These are phyloP conservation scores for Kazachstania africana DNA, from an alignment of 805 yeast genomes.

Conservation along the genomic window DNA sequence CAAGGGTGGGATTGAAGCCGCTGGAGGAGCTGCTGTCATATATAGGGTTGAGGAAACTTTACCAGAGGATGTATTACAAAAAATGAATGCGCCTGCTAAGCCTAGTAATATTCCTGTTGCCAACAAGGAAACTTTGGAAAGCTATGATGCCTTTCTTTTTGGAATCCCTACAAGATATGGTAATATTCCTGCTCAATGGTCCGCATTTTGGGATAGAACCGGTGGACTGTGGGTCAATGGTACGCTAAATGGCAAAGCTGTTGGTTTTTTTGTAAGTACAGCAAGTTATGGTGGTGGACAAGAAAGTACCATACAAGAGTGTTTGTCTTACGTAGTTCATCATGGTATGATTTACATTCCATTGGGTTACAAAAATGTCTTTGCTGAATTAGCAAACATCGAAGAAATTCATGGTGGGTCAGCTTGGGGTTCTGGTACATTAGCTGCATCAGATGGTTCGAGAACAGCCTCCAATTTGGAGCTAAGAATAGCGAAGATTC, in stretches of 20 bases:
- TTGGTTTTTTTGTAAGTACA: constrained; percentile 60
- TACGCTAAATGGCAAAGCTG: constrained; percentile 58
- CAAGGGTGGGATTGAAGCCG: constrained; percentile 53
- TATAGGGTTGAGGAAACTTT: constrained; percentile 73
- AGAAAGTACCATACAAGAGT: constrained; percentile 53
- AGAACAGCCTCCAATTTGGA: constrained; percentile 58
- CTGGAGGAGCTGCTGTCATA: constrained; percentile 59
- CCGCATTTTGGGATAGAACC: constrained; percentile 64
- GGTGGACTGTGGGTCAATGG: constrained; percentile 71
- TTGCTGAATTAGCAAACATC: constrained; percentile 42
- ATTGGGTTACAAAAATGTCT: constrained; percentile 54
- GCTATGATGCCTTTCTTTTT: constrained; percentile 63
- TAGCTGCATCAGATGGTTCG: constrained; percentile 67
- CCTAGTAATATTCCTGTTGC: constrained; percentile 45
- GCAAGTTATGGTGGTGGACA: constrained; percentile 73
- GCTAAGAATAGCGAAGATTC: constrained; percentile 47
- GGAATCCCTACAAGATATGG: constrained; percentile 80
- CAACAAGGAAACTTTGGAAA: constrained; percentile 39
- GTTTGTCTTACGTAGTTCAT: constrained; percentile 51
- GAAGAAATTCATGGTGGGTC: constrained; percentile 71
- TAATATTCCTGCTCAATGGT: constrained; percentile 63
- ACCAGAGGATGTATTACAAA: constrained; percentile 40
- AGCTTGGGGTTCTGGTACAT: constrained; percentile 80
- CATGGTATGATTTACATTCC: constrained; percentile 74
- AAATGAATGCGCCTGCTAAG: constrained; percentile 57